Evolutionary conservation across 2,329 filamentous ascomycete genomes (phyloP), one percentile per base, ranked within the genome.

Genomic region (Pseudocercospora vitis): DNA sequence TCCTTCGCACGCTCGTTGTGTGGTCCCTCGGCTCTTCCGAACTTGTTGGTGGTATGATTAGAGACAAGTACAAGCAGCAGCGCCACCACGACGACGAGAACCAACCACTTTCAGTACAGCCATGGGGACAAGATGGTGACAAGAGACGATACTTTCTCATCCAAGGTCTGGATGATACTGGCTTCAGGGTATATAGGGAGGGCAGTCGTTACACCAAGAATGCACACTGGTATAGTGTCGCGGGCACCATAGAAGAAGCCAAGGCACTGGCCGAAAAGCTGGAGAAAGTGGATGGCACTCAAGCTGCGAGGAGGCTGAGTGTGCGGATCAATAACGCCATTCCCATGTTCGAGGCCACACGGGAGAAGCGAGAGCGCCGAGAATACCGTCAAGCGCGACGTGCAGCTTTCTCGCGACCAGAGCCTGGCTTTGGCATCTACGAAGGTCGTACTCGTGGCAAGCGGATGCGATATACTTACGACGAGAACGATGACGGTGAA

Each of bases 371-470:
- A 51, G 90, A 86, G 72, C 87, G 91, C 39, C 87, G 94, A 53
- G 94, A 99, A 66, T 97, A 99, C 67, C 86, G 94, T 12, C 83
- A 89, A 68, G 81, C 84, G 64, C 89, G 89, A 59, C 92, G 92
- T 68, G 89, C 92, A 57, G 86, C 88, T 55, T 97, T 97, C 73
- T 82, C 87, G 61, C 84, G 91, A 4, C 90, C 91, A 4, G 91
- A 96, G 63, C 86, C 88, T 7, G 91, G 91, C 3, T 95, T 92
- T 69, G 96, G 91, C 1, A 78, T 95, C 53, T 99, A 99, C 70
- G 94, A 99, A 75, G 94, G 94, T 46, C 89, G 94, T 49, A 99
- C 95, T 4, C 85, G 94, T 55, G 94, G 94, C 52, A 97, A 99
- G 77, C 88, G 92, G 57, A 88, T 95, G 74, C 95, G 91, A 72